Evolutionary conservation across 164 flowering plant species (phyloP).

Genomic region (Annona squamosa): DNA sequence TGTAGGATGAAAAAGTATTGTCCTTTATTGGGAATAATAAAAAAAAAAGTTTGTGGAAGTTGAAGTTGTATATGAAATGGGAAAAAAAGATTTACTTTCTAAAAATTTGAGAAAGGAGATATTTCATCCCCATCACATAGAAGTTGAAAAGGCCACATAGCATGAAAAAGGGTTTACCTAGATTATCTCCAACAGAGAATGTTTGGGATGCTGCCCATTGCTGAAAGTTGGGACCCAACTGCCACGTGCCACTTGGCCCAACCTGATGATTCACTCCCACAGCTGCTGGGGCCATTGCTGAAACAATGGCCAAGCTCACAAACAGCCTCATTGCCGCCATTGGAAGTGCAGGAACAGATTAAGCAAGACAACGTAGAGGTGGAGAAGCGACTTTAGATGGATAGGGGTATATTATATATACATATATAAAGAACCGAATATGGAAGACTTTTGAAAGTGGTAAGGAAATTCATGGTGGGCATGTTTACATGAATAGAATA

Average conservation of each 20-base stretch:
- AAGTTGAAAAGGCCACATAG: no score
- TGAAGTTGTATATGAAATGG: background rate
- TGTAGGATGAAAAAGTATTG: background rate
- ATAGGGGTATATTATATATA: background rate
- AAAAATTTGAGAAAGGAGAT: background rate
- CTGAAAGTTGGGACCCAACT: constrained; percentile 27
- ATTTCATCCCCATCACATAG: no score
- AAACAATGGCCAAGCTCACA: constrained; percentile 22
- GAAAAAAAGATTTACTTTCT: background rate
- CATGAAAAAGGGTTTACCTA: constrained; percentile 31
- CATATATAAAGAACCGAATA: no score
- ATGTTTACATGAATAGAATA: no score
- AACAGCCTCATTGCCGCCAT: constrained; percentile 18
- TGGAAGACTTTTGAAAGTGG: no score
- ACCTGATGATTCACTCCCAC: constrained; percentile 37
- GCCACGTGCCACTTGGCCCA: constrained; percentile 60
- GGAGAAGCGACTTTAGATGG: background rate
- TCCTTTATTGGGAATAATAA: background rate
- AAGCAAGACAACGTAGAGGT: background rate
- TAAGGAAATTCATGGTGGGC: no score
- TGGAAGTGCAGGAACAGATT: background rate
- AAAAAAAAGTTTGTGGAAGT: background rate
- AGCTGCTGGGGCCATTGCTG: constrained; percentile 30
- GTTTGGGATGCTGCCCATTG: constrained; percentile 39
- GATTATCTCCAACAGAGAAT: constrained; percentile 44